Evolutionary conservation across 768 basidiomycete genomes (phyloP).

Genomic region (Mycena albidolilacea): DNA sequence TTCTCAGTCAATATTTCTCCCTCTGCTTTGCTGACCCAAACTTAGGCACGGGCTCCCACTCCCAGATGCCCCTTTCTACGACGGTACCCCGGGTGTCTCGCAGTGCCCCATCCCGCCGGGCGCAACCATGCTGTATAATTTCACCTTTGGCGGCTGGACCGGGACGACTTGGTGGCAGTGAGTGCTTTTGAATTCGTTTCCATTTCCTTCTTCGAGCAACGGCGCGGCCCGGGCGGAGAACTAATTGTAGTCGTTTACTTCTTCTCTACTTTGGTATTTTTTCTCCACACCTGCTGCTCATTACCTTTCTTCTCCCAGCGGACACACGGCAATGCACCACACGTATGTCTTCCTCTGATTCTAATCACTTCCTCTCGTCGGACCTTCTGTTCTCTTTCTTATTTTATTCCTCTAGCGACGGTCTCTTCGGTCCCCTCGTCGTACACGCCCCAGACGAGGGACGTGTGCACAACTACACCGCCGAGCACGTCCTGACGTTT

Average conservation of each 20-base stretch:
- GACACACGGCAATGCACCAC: constrained; percentile 28
- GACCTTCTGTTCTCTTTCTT: constrained; percentile 45
- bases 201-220: neutral
- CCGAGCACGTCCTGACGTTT: constrained; percentile 54
- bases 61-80: constrained; percentile 59
- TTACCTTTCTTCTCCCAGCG: neutral
- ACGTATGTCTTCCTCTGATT: constrained; percentile 28
- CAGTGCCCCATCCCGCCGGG: constrained; percentile 71
- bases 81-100: constrained; percentile 62
- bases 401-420: constrained; percentile 61
- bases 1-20: neutral
- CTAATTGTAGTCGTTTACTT: neutral
- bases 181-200: constrained; percentile 24
- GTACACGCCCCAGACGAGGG: constrained; percentile 57
- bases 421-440: constrained; percentile 63
- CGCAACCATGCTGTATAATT: constrained; percentile 54
- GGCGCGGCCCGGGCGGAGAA: too few relatives aligned
- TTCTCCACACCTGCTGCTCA: constrained; percentile 57
- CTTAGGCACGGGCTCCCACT: constrained; percentile 51
- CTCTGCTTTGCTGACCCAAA: neutral
- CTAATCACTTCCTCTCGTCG: constrained; percentile 31
- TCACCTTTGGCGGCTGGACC: constrained; percentile 58
- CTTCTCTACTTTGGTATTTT: constrained; percentile 39
- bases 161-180: constrained; percentile 70
- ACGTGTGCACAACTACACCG: constrained; percentile 30